Evolutionary conservation across 108 stramenopile species (phyloP).

Genomic region (Stephanodiscus minutulus): DNA sequence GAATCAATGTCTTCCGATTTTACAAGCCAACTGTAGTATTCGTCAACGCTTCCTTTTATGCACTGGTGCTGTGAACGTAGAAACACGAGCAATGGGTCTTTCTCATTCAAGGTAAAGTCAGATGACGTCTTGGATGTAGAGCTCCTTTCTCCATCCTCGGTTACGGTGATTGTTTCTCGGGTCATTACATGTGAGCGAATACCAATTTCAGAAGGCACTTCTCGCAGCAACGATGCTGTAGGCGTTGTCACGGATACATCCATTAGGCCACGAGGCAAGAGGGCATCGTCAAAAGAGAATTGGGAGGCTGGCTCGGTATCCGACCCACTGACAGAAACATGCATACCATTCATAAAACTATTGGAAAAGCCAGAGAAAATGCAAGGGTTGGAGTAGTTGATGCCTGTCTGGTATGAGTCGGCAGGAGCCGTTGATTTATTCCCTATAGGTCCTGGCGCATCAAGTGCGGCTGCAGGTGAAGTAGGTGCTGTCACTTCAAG

Average conservation of each 20-base stretch:
- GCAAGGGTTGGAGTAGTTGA: constrained; percentile 9
- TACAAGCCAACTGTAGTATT: constrained; percentile 48
- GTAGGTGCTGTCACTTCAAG: constrained; percentile 8
- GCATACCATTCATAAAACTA: constrained; percentile 20
- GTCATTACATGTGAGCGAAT: constrained; percentile 4
- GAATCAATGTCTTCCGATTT: constrained; percentile 50
- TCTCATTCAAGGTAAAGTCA: constrained; percentile 16
- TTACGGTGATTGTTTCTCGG: constrained; percentile 30
- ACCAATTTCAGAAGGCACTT: constrained; percentile 42
- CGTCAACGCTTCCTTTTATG: constrained; percentile 44
- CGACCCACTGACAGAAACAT: constrained; percentile 15
- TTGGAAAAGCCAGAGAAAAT: constrained; percentile 13
- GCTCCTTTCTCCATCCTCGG: constrained; percentile 33
- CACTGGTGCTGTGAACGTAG: constrained; percentile 35
- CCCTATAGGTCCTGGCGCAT: background rate
- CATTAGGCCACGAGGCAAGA: constrained; percentile 24
- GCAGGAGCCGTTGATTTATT: background rate
- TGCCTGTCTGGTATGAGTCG: constrained; percentile 1
- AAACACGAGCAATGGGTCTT: constrained; percentile 40
- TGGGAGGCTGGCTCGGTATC: constrained; percentile 10
- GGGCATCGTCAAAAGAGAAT: constrained; percentile 21
- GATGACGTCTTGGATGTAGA: constrained; percentile 20
- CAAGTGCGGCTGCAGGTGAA: constrained; percentile 1
- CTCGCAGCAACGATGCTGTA: constrained; percentile 10
- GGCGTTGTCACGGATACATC: constrained; percentile 4